phyloP scores from a whole-genome alignment of 2,329 filamentous ascomycete species.

The Xylariales sp. region DNA sequence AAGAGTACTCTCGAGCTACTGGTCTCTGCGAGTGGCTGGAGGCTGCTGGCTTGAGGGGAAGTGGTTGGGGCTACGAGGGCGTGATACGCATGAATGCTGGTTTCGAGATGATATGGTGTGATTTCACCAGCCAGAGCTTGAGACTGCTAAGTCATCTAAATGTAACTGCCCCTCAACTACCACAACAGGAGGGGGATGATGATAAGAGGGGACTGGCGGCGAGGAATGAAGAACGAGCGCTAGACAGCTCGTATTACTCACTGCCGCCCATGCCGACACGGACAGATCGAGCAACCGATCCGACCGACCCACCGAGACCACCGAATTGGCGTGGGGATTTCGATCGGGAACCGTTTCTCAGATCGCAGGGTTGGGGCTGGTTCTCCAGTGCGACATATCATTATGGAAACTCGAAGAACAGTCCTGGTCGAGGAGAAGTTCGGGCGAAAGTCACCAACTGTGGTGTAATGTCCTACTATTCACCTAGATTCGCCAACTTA shows the following conservation, averaged over 20 bases:
- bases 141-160: constrained; percentile 39
- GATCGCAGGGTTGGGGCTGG: constrained; percentile 38
- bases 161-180: constrained; percentile 38
- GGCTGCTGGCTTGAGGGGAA: constrained; percentile 34
- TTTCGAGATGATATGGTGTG: constrained; percentile 49
- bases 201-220: constrained; percentile 10
- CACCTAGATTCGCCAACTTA: constrained; percentile 29
- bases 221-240: background rate
- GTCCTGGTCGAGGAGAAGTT: constrained; percentile 36
- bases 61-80: constrained; percentile 44
- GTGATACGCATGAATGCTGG: constrained; percentile 47
- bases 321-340: constrained; percentile 30
- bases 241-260: constrained; percentile 26
- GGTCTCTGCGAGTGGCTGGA: constrained; percentile 43
- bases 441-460: constrained; percentile 35
- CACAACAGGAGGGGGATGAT: constrained; percentile 9
- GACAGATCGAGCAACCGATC: constrained; percentile 29
- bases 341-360: constrained; percentile 34
- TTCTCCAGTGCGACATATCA: constrained; percentile 38
- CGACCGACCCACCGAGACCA: constrained; percentile 28
- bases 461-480: constrained; percentile 42
- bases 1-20: constrained; percentile 42
- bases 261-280: constrained; percentile 32
- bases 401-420: constrained; percentile 34
- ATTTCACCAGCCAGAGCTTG: constrained; percentile 40